Base-by-base conservation (phyloP, 2,329 filamentous ascomycete genomes). In the Colletotrichum sp. region DNA sequence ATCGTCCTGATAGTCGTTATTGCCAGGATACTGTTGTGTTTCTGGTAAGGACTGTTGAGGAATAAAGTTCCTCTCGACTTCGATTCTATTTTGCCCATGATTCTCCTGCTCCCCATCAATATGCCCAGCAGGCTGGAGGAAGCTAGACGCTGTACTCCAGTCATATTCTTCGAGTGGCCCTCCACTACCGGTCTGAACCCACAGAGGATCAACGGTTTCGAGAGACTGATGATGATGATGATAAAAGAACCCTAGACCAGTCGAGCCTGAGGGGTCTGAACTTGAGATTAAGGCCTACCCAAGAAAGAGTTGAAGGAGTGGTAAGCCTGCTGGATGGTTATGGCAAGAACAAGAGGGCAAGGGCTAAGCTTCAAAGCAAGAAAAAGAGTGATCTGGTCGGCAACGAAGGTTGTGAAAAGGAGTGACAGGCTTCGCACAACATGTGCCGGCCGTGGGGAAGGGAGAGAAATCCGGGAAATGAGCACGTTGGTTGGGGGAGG, bases 101-200 rank as follows among this genome's bases (percentile, higher is more conserved):
- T 43, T 21, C 32, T 60, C 70, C 18, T 67, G 24, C 52, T 72
- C 52, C n/a, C 48, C 70, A 48, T 28, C 10, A 1, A 48, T 48
- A 63, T 79, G 77, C 26, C 78, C 78, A 78, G 71, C 77, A 78
- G 77, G 68, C 76, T 71, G 66, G 8, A 64, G 24, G 30, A 67
- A 43, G 30, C 38, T 13, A 6, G 67, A 67, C 64, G 68, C 60
- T 18, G 38, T 18, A 32, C 70, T 66, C 38, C 67, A 58, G 7
- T 77, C 73, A 72, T 77, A 73, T 43, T 77, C 75, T 55, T 55
- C 70, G 10, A 78, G 70, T 13, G 78, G 78, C 60, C 78, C 78
- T 55, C 66, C 67, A 72, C 57, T 63, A 43, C 78, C 71, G 70
- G 63, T 34, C 55, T 70, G 52, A 15, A 66, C 32, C 75, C 77